Base-by-base conservation (phyloP, 257 asterid genomes). In the Ilex asprella region DNA sequence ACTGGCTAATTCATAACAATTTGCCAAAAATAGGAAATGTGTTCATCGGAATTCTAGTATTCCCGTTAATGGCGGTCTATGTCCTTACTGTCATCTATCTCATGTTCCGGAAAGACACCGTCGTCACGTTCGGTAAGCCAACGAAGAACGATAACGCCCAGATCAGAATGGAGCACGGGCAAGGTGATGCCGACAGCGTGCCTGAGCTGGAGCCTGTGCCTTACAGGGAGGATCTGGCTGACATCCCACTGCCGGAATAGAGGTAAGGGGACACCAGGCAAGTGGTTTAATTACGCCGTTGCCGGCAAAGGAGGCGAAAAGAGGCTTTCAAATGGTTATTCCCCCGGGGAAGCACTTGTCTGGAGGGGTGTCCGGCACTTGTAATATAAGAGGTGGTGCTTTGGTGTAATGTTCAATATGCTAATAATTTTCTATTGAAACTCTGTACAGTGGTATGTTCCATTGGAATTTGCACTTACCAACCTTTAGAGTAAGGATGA, bases 1-100 rank as follows among this genome's bases (percentile, higher is more conserved):
- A 30, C 12, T 88, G 98, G 98, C 31, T 92, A 3, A 69, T 78
- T 31, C 71, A 81, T 73, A 92, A 86, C 68, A 56, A 47, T 71
- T 67, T 92, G 62, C 91, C 92, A 0, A 88, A 68, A 80, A 81
- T 84, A 1, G 96, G 79, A 47, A 89, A 83, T 55, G 79, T 92
- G 39, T 83, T 89, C 46, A 70, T 92, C 1, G 95, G 97, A 54
- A 75, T 92, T 27, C 0, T 77, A 56, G 97, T 92, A 0, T 92
- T 92, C 59, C 98, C 95, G 0, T 50, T 83, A 4, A 85, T 92
- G 93, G 93, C 84, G 30, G 41, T 77, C 6, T 92, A 88, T 53
- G n/a, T 89, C n/a, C 1, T 80, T 11, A 67, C 95, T 0, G 90
- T 92, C 15, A 62, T 88, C 11, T 92, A 92, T 62, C 95, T 92